Evolutionary conservation across 2,329 filamentous ascomycete species (phyloP).

Genomic region (Talaromyces amestolkiae): DNA sequence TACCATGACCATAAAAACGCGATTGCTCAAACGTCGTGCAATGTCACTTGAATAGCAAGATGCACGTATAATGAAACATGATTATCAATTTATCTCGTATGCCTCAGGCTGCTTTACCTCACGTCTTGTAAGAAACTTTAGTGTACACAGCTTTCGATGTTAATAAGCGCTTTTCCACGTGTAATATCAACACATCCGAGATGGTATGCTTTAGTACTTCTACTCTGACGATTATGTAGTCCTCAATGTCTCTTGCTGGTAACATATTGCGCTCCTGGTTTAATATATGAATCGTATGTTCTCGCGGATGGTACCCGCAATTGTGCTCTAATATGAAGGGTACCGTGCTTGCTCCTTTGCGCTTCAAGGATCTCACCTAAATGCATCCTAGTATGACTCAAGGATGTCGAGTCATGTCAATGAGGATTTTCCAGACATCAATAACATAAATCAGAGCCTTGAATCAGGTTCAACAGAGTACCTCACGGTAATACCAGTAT

Average conservation of each 20-base stretch:
- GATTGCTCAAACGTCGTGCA: background rate
- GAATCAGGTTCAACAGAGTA: background rate
- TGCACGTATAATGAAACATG: background rate
- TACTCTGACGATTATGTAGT: background rate
- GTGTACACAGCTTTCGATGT: background rate
- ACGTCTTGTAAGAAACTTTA: background rate
- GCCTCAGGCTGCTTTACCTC: background rate
- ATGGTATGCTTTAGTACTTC: background rate
- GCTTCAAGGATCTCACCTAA: background rate
- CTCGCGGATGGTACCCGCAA: background rate
- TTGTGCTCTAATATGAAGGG: background rate
- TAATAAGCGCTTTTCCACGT: background rate
- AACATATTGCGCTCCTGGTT: no score
- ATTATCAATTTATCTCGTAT: background rate
- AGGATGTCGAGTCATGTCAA: background rate
- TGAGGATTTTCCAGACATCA: background rate
- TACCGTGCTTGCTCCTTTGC: background rate
- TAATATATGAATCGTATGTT: background rate
- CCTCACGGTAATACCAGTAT: background rate
- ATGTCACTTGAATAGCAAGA: background rate
- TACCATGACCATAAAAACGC: background rate
- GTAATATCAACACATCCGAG: background rate
- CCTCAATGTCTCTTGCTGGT: background rate
- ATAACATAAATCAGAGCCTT: background rate
- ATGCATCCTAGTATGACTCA: background rate